A percentile compares a stretch with the other conserved stretches of the same genome.
Evolutionary conservation across 345 rosid genomes (phyloP).

Genomic region (Linum tenue): DNA sequence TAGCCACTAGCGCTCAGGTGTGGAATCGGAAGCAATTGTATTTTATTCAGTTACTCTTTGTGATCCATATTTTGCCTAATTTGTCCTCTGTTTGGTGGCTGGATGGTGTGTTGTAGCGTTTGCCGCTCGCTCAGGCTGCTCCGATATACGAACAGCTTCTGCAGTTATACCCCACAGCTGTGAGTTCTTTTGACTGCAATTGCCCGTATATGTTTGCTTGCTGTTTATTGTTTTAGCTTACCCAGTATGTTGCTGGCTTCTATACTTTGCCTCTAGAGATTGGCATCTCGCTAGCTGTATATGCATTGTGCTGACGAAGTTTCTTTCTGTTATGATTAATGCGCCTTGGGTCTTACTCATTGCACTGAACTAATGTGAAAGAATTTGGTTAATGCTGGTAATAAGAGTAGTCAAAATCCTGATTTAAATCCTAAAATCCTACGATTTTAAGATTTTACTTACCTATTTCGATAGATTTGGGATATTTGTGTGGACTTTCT

Average conservation of each 20-base stretch:
- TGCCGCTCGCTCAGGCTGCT: conserved; percentile 68
- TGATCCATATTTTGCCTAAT: neutral
- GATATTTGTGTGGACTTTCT: too few relatives aligned
- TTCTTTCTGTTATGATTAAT: too few relatives aligned
- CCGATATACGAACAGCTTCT: conserved; percentile 83
- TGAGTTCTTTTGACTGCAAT: conserved; percentile 31
- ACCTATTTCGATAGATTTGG: too few relatives aligned
- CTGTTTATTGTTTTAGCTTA: neutral
- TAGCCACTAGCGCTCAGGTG: conserved; percentile 67
- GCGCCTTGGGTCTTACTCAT: too few relatives aligned
- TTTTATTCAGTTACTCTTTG: conserved; percentile 2
- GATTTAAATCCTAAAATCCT: too few relatives aligned
- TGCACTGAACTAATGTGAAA: too few relatives aligned
- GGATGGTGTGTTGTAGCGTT: conserved; percentile 31
- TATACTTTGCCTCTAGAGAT: too few relatives aligned
- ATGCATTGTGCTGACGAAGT: too few relatives aligned
- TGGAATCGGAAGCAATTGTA: neutral
- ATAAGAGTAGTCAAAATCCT: too few relatives aligned
- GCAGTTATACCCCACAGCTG: conserved; percentile 72
- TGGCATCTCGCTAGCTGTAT: too few relatives aligned
- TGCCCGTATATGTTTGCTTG: neutral
- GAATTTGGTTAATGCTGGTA: too few relatives aligned
- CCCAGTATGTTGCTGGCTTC: neutral
- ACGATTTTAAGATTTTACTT: too few relatives aligned
- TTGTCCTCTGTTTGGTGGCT: conserved; percentile 1